Conservation (phyloP, 306 rosid genomes). For the Ormosia emarginata region DNA sequence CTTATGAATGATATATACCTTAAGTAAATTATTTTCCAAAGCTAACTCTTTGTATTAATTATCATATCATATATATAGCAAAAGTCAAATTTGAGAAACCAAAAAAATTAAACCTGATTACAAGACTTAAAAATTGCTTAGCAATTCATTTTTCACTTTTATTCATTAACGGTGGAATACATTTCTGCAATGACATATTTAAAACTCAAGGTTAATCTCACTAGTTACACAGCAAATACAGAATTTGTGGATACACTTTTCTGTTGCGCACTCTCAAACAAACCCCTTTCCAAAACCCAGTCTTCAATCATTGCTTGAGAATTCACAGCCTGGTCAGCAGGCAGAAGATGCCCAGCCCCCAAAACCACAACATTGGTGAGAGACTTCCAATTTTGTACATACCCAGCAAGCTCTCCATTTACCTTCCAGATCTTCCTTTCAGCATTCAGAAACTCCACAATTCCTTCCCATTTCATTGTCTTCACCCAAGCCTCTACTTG, state of each 20-base stretch:
- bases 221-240: background rate
- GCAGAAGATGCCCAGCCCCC: slow-evolving; percentile 77
- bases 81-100: no score
- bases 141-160: no score
- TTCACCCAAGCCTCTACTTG: slow-evolving; percentile 72
- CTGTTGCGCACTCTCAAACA: slow-evolving; percentile 24
- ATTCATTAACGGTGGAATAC: no score
- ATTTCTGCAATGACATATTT: no score
- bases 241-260: background rate
- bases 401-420: slow-evolving; percentile 59
- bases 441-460: slow-evolving; percentile 38
- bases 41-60: no score
- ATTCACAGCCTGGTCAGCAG: slow-evolving; percentile 52
- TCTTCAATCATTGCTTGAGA: slow-evolving; percentile 81
- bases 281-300: slow-evolving; percentile 62
- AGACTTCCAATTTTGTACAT: slow-evolving; percentile 69
- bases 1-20: no score
- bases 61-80: no score
- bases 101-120: no score
- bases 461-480: slow-evolving; percentile 69
- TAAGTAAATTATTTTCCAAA: no score
- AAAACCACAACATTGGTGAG: slow-evolving; percentile 60
- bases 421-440: slow-evolving; percentile 70
- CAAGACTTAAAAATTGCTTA: no score
- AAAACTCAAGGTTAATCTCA: background rate